These are phyloP conservation scores for Aspergillus japonicus DNA, from an alignment of 2,329 filamentous ascomycete species.

Conservation along the genomic window DNA sequence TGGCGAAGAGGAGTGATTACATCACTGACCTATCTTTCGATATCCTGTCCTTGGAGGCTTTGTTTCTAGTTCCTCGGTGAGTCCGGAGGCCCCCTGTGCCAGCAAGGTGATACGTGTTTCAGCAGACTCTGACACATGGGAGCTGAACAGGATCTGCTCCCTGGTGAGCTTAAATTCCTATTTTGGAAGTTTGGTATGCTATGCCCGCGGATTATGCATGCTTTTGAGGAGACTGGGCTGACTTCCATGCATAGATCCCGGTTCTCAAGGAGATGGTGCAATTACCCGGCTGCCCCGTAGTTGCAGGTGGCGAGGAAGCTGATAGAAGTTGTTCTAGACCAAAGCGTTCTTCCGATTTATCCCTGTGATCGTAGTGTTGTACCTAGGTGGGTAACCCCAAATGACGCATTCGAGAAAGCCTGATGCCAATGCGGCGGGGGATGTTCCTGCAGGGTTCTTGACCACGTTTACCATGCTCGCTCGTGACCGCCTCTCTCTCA, in stretches of 20 bases:
- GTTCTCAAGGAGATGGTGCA: conserved; percentile 85
- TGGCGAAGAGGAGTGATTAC: conserved; percentile 58
- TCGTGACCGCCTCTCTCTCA: conserved; percentile 54
- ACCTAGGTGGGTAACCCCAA: conserved; percentile 48
- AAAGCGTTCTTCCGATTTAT: conserved; percentile 86
- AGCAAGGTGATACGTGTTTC: conserved; percentile 6
- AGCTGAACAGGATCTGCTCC: conserved; percentile 67
- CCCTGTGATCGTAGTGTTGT: conserved; percentile 76
- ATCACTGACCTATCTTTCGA: conserved; percentile 83
- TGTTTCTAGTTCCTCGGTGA: conserved; percentile 78
- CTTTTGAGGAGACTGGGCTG: conserved; percentile 14
- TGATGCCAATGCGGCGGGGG: neutral
- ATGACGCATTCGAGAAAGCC: conserved; percentile 1
- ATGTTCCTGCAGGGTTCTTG: conserved; percentile 63
- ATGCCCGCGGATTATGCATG: conserved; percentile 18
- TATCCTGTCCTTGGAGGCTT: conserved; percentile 80
- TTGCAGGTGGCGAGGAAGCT: conserved; percentile 22
- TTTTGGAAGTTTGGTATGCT: conserved; percentile 58
- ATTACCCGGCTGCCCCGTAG: neutral
- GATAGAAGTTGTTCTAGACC: conserved; percentile 47
- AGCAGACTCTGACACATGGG: conserved; percentile 19
- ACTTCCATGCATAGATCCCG: conserved; percentile 59
- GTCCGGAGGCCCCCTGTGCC: conserved; percentile 8
- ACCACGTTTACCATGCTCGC: conserved; percentile 70
- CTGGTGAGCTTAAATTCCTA: conserved; percentile 84